Evolutionary conservation across 495 filamentous ascomycete genomes (phyloP).

Genomic region (Alectoria sarmentosa): DNA sequence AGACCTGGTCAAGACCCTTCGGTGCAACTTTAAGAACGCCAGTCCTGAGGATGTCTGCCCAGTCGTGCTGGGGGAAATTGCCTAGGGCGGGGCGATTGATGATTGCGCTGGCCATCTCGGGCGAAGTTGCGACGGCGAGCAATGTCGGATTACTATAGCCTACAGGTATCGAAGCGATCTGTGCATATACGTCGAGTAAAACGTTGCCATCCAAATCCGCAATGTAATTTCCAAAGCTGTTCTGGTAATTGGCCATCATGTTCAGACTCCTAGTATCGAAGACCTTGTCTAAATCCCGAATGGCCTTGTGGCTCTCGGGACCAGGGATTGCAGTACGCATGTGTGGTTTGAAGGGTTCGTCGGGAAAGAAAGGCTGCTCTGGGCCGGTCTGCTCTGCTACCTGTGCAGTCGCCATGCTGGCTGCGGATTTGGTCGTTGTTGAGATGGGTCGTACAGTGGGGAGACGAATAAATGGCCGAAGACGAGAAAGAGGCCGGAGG

Average conservation of each 20-base stretch:
- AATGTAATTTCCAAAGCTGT: constrained; percentile 67
- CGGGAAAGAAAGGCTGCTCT: constrained; percentile 52
- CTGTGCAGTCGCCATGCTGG: constrained; percentile 23
- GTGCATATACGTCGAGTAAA: constrained; percentile 44
- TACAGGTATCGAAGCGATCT: constrained; percentile 95
- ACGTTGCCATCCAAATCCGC: constrained; percentile 83
- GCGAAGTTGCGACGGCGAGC: constrained; percentile 58
- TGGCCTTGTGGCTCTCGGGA: constrained; percentile 63
- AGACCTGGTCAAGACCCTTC: constrained; percentile 89
- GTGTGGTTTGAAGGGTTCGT: constrained; percentile 69
- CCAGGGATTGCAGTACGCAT: constrained; percentile 80
- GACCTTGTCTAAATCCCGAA: constrained; percentile 69
- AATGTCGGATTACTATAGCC: constrained; percentile 94
- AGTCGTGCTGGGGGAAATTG: constrained; percentile 91
- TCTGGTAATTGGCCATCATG: constrained; percentile 47
- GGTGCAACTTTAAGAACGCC: constrained; percentile 85
- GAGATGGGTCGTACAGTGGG: constrained; percentile 32
- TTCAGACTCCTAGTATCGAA: constrained; percentile 93
- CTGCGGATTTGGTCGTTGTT: constrained; percentile 35
- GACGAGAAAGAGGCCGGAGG: constrained; percentile 35
- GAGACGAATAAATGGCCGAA: constrained; percentile 36
- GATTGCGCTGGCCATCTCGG: constrained; percentile 73
- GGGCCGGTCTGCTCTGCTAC: constrained; percentile 5
- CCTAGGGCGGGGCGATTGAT: constrained; percentile 95
- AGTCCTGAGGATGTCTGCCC: constrained; percentile 77